Evolutionary conservation across 2,329 filamentous ascomycete species (phyloP), one percentile per base, ranked within the genome.

Genomic region (Fusarium bactridioides): DNA sequence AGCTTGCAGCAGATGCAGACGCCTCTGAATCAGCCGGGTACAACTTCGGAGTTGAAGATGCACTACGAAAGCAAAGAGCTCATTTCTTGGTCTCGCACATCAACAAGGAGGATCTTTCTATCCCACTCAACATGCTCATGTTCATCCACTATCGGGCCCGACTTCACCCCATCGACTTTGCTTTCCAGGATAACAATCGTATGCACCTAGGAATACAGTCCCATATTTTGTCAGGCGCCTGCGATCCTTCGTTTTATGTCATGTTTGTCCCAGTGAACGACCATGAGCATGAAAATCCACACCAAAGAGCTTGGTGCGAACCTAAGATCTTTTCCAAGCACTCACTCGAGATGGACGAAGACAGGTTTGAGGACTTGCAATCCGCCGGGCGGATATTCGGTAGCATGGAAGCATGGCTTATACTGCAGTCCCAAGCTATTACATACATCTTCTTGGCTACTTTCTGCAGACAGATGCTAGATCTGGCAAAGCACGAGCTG

Each of bases 1-100:
- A 47, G 0, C 25, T 10, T 25, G 25, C 21, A 15, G n/a, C 13
- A 29, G 27, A 10, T 1, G 31, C 25, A 29, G 31, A 16, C 1
- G 31, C 19, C 23, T 40, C 33, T 16, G 33, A 31, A 18, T 11
- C 15, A 6, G 10, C 64, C 19, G 19, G 23, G 19, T 76, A 38
- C 23, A 76, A 76, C 21, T 21, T 50, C 5, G 40, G 44, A 19
- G 72, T 75, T 27, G 29, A 51, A n/a, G 48, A 55, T 5, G 50
- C 69, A 23, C 33, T 67, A 19, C 47, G 58, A 33, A 64, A 58
- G 15, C 45, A 72, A 13, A 64, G 74, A 44, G 67, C 74, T 21
- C 69, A 48, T 18, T 76, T 74, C 33, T 62, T 78, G 23, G 74
- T 70, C 9, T 68, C 76, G 5, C 74, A 78, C 31, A 74, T 77